Percentiles rank a stretch among this genome's conserved stretches.
phyloP scores from a whole-genome alignment of 495 filamentous ascomycete species.

The Penicillium bovifimosum region DNA sequence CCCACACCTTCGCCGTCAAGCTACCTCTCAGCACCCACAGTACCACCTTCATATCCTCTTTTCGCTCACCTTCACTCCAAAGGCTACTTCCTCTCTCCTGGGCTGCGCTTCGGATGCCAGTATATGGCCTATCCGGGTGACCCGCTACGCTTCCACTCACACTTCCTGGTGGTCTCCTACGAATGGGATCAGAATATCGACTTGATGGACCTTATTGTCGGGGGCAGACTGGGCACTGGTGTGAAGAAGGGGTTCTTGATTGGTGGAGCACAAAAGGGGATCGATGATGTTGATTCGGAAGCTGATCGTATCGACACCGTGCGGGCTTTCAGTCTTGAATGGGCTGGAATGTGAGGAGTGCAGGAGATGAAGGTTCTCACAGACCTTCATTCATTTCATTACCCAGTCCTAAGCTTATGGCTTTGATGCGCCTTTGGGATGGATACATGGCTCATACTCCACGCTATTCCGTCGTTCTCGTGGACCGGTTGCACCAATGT shows the following conservation, averaged over 20 bases:
- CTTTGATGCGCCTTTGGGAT: neutral
- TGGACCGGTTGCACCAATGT: neutral
- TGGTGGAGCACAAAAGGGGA: constrained; percentile 54
- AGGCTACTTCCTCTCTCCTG: constrained; percentile 84
- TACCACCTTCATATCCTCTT: constrained; percentile 46
- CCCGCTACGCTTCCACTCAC: constrained; percentile 87
- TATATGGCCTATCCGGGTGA: constrained; percentile 95
- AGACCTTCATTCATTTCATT: neutral
- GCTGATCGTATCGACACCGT: constrained; percentile 35
- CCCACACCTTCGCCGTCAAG: constrained; percentile 26
- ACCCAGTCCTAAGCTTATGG: neutral
- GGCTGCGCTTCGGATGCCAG: constrained; percentile 89
- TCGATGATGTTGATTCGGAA: constrained; percentile 20
- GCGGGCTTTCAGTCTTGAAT: constrained; percentile 72
- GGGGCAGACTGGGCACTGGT: constrained; percentile 81
- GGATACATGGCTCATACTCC: neutral
- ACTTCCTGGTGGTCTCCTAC: constrained; percentile 73
- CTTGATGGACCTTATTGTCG: constrained; percentile 75
- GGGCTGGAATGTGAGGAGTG: constrained; percentile 67
- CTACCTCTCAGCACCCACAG: constrained; percentile 36
- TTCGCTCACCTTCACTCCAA: constrained; percentile 66
- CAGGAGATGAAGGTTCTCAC: neutral
- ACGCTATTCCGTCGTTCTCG: neutral
- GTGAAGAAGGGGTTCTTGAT: constrained; percentile 95
- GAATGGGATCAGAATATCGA: constrained; percentile 84